These are phyloP conservation scores for Aschersonia sp. DNA, from an alignment of 2,329 filamentous ascomycete genomes.

Conservation along the genomic window DNA sequence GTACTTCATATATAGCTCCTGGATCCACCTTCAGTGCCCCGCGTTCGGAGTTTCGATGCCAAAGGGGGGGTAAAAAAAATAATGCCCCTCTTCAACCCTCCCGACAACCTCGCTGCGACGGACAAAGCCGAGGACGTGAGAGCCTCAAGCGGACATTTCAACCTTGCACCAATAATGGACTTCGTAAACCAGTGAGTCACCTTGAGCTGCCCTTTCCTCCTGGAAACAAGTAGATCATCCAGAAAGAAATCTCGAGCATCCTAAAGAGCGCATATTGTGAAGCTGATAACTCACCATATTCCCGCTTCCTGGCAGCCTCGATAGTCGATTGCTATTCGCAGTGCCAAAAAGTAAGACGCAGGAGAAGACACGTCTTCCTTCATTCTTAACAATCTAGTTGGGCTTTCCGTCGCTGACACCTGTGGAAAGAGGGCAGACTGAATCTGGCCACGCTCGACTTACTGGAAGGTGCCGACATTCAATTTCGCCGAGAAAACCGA, in stretches of 20 bases:
- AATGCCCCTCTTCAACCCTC: too few relatives aligned
- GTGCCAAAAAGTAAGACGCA: constrained; percentile 80
- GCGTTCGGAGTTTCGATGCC: too few relatives aligned
- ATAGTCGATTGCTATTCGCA: constrained; percentile 86
- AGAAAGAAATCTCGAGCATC: not conserved
- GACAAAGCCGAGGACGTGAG: too few relatives aligned
- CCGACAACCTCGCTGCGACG: too few relatives aligned
- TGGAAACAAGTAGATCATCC: not conserved
- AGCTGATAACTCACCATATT: not conserved
- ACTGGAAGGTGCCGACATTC: constrained; percentile 84
- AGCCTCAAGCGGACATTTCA: too few relatives aligned
- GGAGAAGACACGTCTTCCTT: not conserved
- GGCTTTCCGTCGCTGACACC: not conserved
- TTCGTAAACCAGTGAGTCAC: not conserved
- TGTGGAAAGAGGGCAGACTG: constrained; percentile 63
- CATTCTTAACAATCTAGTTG: not conserved
- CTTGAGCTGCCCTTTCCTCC: not conserved
- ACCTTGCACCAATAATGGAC: not conserved
- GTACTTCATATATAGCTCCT: too few relatives aligned
- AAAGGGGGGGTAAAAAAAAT: too few relatives aligned
- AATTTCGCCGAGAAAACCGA: constrained; percentile 88
- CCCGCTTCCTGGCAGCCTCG: constrained; percentile 43
- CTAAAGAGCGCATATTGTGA: not conserved
- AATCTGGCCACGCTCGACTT: constrained; percentile 81
- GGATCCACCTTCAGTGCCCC: too few relatives aligned